Evolutionary conservation across 352 stramenopile species (phyloP).

Genomic region (Poterioochromonas sp.): DNA sequence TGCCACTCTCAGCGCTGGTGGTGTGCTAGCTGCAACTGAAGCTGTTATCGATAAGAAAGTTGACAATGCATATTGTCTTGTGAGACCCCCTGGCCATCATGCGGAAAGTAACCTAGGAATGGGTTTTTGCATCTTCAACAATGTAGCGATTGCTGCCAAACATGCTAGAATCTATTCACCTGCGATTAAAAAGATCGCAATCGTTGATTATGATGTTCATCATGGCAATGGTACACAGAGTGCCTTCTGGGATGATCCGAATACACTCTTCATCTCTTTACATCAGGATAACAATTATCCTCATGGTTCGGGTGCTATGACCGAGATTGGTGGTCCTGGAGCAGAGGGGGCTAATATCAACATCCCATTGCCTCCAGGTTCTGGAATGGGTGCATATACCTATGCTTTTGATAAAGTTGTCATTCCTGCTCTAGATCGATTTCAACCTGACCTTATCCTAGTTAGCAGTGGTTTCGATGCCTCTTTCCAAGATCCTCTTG

Average conservation of each 20-base stretch:
- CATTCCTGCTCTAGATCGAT: conserved; percentile 55
- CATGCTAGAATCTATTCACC: conserved; percentile 46
- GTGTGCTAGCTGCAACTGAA: conserved; percentile 54
- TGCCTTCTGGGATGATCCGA: conserved; percentile 55
- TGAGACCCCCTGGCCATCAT: conserved; percentile 62
- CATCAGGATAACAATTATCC: conserved; percentile 72
- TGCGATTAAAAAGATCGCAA: conserved; percentile 62
- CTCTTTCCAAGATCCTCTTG: conserved; percentile 65
- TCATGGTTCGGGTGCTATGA: conserved; percentile 48
- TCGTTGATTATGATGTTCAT: conserved; percentile 97
- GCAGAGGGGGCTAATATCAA: conserved; percentile 61
- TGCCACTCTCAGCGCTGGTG: conserved; percentile 55
- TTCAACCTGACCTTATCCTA: conserved; percentile 63
- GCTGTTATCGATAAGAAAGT: conserved; percentile 50
- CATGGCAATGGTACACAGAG: conserved; percentile 80
- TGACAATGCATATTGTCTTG: conserved; percentile 54
- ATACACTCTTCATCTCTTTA: conserved; percentile 62
- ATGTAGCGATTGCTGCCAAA: conserved; percentile 86
- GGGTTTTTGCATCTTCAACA: conserved; percentile 95
- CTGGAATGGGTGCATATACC: conserved; percentile 59
- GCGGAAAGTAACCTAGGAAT: conserved; percentile 46
- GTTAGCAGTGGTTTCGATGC: conserved; percentile 43
- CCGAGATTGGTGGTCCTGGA: conserved; percentile 46
- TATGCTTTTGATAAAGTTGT: conserved; percentile 60
- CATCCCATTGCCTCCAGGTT: conserved; percentile 67